Evolutionary conservation across 768 basidiomycete species (phyloP).

Genomic region (Mycena epipterygia): DNA sequence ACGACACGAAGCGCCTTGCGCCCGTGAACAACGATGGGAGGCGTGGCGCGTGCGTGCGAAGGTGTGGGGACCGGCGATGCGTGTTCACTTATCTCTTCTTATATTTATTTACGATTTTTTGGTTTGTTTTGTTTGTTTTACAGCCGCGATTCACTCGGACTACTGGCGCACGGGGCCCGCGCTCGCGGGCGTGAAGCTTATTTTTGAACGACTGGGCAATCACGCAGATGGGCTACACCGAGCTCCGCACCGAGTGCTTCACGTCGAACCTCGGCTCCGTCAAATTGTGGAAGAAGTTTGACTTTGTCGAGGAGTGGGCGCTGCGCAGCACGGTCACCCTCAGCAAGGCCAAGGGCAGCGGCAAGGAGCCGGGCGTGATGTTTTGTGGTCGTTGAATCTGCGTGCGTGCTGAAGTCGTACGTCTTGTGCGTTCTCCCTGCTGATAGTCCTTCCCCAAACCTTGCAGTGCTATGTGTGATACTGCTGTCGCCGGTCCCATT

Average conservation of each 20-base stretch:
- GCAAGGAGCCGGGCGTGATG: background rate
- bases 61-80: slow-evolving; percentile 30
- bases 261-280: slow-evolving; percentile 19
- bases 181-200: slow-evolving; percentile 21
- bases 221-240: slow-evolving; percentile 34
- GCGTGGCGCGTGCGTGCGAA: slow-evolving; percentile 25
- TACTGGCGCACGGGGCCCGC: slow-evolving; percentile 34
- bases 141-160: slow-evolving; percentile 26
- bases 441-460: too few species aligned
- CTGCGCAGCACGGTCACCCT: slow-evolving; percentile 1
- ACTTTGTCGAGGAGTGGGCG: slow-evolving; percentile 23
- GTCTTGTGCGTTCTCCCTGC: too few species aligned
- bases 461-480: too few species aligned
- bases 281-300: slow-evolving; percentile 36
- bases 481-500: too few species aligned
- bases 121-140: too few species aligned
- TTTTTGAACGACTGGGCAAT: slow-evolving; percentile 33
- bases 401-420: too few species aligned
- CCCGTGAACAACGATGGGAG: slow-evolving; percentile 32
- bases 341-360: slow-evolving; percentile 22
- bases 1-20: slow-evolving; percentile 4
- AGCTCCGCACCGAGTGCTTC: slow-evolving; percentile 28
- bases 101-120: too few species aligned
- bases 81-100: background rate
- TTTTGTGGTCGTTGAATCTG: slow-evolving; percentile 21